Base-by-base conservation (phyloP, 306 rosid genomes). In the Castanea mollissima region DNA sequence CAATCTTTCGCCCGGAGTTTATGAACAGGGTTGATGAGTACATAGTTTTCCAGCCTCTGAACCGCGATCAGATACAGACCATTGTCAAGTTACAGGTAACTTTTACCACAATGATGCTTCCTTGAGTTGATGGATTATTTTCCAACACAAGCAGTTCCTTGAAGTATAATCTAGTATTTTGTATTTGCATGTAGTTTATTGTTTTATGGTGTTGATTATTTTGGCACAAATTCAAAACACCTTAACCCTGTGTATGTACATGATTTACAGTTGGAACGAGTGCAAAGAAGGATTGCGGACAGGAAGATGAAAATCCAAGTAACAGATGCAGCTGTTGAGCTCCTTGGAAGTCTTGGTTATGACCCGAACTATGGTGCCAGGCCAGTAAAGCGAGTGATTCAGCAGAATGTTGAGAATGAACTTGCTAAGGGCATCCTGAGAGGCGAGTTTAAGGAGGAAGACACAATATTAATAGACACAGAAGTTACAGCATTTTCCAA, bases 351-450 rank as follows among this genome's bases (percentile, higher is more conserved):
- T 80, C 94, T 95, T 3, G 99, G 99, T 10, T 95, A 95, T 31
- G 98, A 95, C 68, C 98, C 99, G 1, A 95, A 87, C 87, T 95
- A 93, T 5, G 99, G 98, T 18, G 99, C 99, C 31, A 91, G 99
- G 82, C 98, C 99, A 4, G 99, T 95, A 55, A 95, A 95, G 91
- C 86, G 98, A 78, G 99, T 95, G 82, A 95, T 95, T 74, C 99
- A 93, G 51, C 98, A 95, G 80, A 79, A 91, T 27, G 91, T 95
- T 4, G 99, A 95, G 80, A 95, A 95, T 51, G 97, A 93, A 83
- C 92, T 95, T 29, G 99, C 99, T 32, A 95, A 90, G 85, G 96
- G 97, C 49, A 95, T 95, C 56, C 80, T 95, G 49, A 93, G 94
- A 86, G 98, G 99, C 55, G 99, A 93, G n/a, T 93, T 95, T 20